Percentiles rank a stretch among this genome's conserved stretches.
Evolutionary conservation across 208 protist species (phyloP).

Genomic region (Trypanosoma lewisi): DNA sequence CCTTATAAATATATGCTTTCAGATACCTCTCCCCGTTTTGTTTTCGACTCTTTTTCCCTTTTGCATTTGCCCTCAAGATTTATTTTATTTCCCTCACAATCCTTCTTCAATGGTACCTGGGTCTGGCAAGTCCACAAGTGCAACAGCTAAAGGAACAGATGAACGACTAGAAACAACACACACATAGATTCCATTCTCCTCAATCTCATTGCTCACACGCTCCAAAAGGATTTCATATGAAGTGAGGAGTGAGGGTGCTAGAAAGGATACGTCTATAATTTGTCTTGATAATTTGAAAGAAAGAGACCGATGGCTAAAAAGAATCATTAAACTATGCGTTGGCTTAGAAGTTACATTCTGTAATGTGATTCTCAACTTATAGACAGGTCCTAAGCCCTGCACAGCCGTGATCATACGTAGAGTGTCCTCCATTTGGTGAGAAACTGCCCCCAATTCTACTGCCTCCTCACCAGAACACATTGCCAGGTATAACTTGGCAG

Average conservation of each 20-base stretch:
- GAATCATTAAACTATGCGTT: conserved; percentile 56
- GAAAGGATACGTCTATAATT: conserved; percentile 50
- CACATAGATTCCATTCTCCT: conserved; percentile 64
- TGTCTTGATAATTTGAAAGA: conserved; percentile 61
- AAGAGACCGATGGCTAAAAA: conserved; percentile 48
- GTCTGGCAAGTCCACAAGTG: conserved; percentile 83
- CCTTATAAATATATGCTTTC: no score
- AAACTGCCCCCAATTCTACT: neutral
- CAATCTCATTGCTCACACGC: conserved; percentile 49
- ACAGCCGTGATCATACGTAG: conserved; percentile 46
- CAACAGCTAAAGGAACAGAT: conserved; percentile 46
- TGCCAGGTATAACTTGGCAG: conserved; percentile 86
- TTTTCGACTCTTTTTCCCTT: neutral
- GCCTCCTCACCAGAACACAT: conserved; percentile 51
- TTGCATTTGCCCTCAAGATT: no score
- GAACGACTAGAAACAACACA: conserved; percentile 24
- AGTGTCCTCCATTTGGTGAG: neutral
- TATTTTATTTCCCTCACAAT: conserved; percentile 16
- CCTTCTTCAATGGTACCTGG: conserved; percentile 50
- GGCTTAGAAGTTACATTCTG: conserved; percentile 68
- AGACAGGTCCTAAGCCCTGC: conserved; percentile 91
- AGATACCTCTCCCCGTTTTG: neutral
- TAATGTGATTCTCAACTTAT: conserved; percentile 81
- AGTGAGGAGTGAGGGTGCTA: conserved; percentile 69
- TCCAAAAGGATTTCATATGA: conserved; percentile 60